Conservation (phyloP, 192 early-diverging fungal genomes). For the Mortierella hygrophila region DNA sequence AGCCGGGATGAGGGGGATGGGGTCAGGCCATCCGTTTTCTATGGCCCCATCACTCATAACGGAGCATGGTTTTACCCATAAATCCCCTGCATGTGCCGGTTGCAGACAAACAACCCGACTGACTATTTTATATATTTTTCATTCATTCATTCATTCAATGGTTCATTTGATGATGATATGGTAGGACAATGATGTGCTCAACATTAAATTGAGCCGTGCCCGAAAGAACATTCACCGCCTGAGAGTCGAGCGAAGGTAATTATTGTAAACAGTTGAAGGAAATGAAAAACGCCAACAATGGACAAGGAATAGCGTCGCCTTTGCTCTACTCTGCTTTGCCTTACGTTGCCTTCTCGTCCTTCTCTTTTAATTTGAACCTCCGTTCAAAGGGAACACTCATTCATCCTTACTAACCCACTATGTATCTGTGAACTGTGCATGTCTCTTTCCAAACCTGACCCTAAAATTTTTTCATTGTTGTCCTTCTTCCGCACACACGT, state of each 20-base stretch:
- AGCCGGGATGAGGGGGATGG: neutral
- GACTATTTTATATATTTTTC: neutral
- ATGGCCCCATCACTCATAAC: neutral
- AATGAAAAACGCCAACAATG: neutral
- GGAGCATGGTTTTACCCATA: neutral
- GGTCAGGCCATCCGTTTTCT: neutral
- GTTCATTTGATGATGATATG: neutral
- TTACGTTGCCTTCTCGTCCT: neutral
- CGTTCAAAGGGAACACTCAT: neutral
- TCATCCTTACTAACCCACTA: neutral
- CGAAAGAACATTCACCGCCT: slow-evolving; percentile 60
- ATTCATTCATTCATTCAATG: neutral
- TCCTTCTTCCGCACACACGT: neutral
- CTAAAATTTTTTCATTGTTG: neutral
- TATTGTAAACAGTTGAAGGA: neutral
- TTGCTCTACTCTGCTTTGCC: neutral
- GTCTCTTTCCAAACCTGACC: neutral
- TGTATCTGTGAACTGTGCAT: too few relatives aligned
- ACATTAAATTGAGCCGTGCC: slow-evolving; percentile 55
- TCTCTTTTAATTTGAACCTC: neutral
- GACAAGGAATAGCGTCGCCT: neutral
- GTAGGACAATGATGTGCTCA: slow-evolving; percentile 63
- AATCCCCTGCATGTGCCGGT: slow-evolving; percentile 2
- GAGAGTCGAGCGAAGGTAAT: slow-evolving; percentile 60
- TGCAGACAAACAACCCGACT: neutral